These are phyloP conservation scores for Nitzschia putrida DNA, from an alignment of 108 stramenopile species.

Conservation along the genomic window DNA sequence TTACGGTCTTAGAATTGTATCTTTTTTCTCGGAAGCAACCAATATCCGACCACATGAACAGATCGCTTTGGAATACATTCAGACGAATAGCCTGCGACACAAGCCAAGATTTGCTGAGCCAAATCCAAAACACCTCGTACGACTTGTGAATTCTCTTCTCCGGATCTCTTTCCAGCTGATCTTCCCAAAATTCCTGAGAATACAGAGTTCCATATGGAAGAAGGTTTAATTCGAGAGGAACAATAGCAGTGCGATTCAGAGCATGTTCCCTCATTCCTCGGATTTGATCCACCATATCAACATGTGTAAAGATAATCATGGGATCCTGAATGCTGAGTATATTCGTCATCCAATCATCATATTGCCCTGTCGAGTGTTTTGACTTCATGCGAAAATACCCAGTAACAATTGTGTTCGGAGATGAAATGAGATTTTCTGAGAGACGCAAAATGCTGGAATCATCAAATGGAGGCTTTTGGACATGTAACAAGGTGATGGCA, in stretches of 20 bases:
- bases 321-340: constrained; percentile 61
- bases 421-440: constrained; percentile 15
- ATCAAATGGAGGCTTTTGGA: constrained; percentile 19
- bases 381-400: constrained; percentile 55
- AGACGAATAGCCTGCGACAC: constrained; percentile 46
- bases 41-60: constrained; percentile 63
- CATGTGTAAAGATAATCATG: constrained; percentile 63
- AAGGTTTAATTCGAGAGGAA: constrained; percentile 42
- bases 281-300: constrained; percentile 49
- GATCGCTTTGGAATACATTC: constrained; percentile 49
- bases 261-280: constrained; percentile 54
- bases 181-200: constrained; percentile 47
- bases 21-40: constrained; percentile 52
- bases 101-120: constrained; percentile 62
- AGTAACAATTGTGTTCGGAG: constrained; percentile 55
- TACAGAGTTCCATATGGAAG: constrained; percentile 40
- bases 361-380: constrained; percentile 42
- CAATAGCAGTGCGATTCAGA: constrained; percentile 46
- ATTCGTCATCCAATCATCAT: constrained; percentile 67
- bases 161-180: constrained; percentile 56
- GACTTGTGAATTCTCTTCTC: constrained; percentile 51
- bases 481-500: constrained; percentile 20
- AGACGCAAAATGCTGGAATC: constrained; percentile 22
- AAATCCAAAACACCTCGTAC: constrained; percentile 74
- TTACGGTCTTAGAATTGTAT: constrained; percentile 39